Evolutionary conservation across 345 rosid genomes (phyloP), one percentile per base, ranked within the genome.

Genomic region (Cardiospermum halicacabum): DNA sequence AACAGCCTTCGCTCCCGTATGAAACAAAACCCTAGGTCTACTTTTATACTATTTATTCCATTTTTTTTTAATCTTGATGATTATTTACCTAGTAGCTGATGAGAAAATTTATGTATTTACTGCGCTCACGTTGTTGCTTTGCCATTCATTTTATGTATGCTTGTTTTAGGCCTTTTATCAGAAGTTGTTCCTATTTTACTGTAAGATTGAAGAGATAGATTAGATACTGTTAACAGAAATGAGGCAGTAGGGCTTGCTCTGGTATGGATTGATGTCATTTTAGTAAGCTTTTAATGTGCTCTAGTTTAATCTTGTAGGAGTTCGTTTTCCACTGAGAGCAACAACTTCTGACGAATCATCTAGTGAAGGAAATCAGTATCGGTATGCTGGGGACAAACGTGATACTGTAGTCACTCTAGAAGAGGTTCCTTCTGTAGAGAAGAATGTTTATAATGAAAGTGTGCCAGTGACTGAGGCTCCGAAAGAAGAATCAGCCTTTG

Each of bases 261-360:
- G 51, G 19, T 31, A 3, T 9, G 8, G 16, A 4, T 11, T 34
- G 13, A 11, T 36, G 25, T 22, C 37, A 4, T 51, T 37, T 24
- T 58, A 81, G 95, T 78, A 7, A 62, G 59, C 47, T 42, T 71
- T 15, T 56, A 57, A n/a, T n/a, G n/a, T n/a, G n/a, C n/a, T n/a
- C n/a, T n/a, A n/a, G n/a, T n/a, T n/a, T n/a, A n/a, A n/a, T n/a
- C n/a, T n/a, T n/a, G n/a, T n/a, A n/a, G n/a, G n/a, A n/a, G n/a
- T n/a, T n/a, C n/a, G n/a, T n/a, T n/a, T n/a, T n/a, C n/a, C 72
- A 60, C 82, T 78, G 22, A 82, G 82, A 73, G 91, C 86, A 48
- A 74, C 79, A 13, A 43, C 67, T 4, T 77, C 82, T 22, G 86
- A 81, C 57, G 91, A 82, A 64, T 62, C 80, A 10, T 73, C 85